Conservation (phyloP, 1,284 basidiomycete species). For the Trichosporon faecale region DNA sequence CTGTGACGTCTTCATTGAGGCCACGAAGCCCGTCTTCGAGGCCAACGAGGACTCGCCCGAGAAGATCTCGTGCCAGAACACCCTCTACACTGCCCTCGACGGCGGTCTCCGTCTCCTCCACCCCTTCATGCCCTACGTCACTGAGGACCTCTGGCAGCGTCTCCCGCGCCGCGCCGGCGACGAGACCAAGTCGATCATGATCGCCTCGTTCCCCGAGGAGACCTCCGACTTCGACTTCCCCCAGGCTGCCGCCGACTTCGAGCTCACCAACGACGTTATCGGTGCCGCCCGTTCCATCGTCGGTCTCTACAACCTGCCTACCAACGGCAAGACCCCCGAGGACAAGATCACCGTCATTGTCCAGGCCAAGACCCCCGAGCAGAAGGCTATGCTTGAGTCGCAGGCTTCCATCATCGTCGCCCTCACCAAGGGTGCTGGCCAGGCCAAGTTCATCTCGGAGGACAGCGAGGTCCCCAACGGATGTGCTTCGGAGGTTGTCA, state of each 20-base stretch:
- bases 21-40: constrained; percentile 95
- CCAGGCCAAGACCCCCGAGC: constrained; percentile 64
- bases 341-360: constrained; percentile 65
- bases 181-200: constrained; percentile 79
- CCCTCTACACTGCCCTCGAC: constrained; percentile 92
- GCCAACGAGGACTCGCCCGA: constrained; percentile 63
- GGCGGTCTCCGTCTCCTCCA: constrained; percentile 84
- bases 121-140: constrained; percentile 99
- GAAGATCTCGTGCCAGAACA: constrained; percentile 85
- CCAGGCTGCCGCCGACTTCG: constrained; percentile 78
- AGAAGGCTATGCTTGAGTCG: constrained; percentile 64
- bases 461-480: constrained; percentile 69
- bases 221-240: constrained; percentile 61
- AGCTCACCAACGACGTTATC: constrained; percentile 77
- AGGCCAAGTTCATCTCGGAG: constrained; percentile 61
- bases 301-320: constrained; percentile 86
- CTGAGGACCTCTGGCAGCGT: constrained; percentile 98
- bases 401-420: constrained; percentile 74
- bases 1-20: constrained; percentile 98
- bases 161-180: constrained; percentile 82
- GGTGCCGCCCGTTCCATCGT: constrained; percentile 79
- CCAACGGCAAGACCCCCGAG: constrained; percentile 59
- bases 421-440: constrained; percentile 85
- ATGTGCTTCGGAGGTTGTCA: constrained; percentile 80
- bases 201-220: constrained; percentile 74